Evolutionary conservation across 106 monocot genomes (phyloP).

Genomic region (Iris macrosiphon): DNA sequence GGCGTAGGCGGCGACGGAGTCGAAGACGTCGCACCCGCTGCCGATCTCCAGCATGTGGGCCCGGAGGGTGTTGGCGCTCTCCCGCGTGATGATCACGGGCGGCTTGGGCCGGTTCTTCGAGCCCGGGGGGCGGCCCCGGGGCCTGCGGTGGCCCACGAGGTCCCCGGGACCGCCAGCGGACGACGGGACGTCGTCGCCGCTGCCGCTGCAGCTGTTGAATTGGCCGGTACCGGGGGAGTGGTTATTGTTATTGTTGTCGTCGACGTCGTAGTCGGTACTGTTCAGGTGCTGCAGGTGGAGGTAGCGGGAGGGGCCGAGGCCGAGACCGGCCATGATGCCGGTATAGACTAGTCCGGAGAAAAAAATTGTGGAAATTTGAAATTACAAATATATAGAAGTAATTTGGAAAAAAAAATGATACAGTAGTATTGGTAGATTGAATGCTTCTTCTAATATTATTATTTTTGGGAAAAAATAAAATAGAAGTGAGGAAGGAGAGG

Average conservation of each 20-base stretch:
- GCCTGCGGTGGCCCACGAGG: neutral
- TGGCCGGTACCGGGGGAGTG: neutral
- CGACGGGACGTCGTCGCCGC: neutral
- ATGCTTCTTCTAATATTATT: no score
- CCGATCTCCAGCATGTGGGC: slow-evolving; percentile 16
- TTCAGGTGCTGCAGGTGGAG: neutral
- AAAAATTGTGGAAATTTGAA: neutral
- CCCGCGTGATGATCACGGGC: slow-evolving; percentile 50
- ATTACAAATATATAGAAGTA: neutral
- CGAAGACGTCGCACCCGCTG: slow-evolving; percentile 7
- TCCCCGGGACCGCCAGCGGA: neutral
- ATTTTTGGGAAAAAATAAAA: neutral
- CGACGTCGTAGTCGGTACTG: neutral
- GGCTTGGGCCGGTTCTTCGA: slow-evolving; percentile 64
- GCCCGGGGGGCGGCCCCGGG: slow-evolving; percentile 23
- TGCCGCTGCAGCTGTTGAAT: neutral
- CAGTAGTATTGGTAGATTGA: no score
- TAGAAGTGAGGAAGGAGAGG: neutral
- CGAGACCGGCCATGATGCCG: slow-evolving; percentile 1
- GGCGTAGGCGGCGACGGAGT: slow-evolving; percentile 6
- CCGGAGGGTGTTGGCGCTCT: slow-evolving; percentile 42
- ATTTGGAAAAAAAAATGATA: neutral
- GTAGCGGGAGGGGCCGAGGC: neutral
- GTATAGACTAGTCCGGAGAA: no score
- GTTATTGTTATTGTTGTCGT: neutral